Conservation (phyloP, 1,284 basidiomycete genomes). For the Heterobasidion irregulare region DNA sequence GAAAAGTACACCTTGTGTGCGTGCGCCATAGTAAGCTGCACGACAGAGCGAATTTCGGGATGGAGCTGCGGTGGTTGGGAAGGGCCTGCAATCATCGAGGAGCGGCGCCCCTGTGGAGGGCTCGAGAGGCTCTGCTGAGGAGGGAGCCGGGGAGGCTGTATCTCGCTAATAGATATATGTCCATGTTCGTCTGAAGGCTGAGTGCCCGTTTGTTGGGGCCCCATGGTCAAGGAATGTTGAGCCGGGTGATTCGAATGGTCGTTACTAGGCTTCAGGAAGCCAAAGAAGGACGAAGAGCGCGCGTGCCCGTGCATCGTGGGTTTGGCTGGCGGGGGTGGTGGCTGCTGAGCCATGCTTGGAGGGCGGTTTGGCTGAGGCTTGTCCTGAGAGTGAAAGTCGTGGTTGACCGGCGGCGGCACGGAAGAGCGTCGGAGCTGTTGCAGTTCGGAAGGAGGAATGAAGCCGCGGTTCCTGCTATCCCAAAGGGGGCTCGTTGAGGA, state of each 20-base stretch:
- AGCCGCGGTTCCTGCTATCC: constrained; percentile 39
- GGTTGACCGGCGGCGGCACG: constrained; percentile 17
- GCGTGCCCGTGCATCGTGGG: constrained; percentile 11
- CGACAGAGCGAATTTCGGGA: constrained; percentile 71
- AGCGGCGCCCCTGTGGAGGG: constrained; percentile 3
- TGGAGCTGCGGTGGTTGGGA: constrained; percentile 38
- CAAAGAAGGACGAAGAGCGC: constrained; percentile 33
- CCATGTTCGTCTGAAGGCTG: constrained; percentile 6
- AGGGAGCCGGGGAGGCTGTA: background rate
- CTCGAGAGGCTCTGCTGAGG: background rate
- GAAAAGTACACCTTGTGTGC: constrained; percentile 77
- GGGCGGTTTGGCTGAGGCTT: constrained; percentile 16
- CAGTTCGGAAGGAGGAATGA: constrained; percentile 39
- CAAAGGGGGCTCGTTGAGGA: constrained; percentile 23
- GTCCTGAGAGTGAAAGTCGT: constrained; percentile 7
- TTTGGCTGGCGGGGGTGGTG: constrained; percentile 11
- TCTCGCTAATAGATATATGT: background rate
- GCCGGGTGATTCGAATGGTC: constrained; percentile 1
- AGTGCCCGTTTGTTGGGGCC: background rate
- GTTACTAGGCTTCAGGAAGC: constrained; percentile 21
- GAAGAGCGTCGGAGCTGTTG: constrained; percentile 31
- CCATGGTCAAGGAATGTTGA: constrained; percentile 1
- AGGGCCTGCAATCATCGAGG: constrained; percentile 8
- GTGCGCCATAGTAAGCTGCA: constrained; percentile 60
- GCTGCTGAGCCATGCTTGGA: constrained; percentile 12